Evolutionary conservation across 371 early-diverging fungal genomes (phyloP), one percentile per base, ranked within the genome.

Genomic region (Lichtheimia corymbifera): DNA sequence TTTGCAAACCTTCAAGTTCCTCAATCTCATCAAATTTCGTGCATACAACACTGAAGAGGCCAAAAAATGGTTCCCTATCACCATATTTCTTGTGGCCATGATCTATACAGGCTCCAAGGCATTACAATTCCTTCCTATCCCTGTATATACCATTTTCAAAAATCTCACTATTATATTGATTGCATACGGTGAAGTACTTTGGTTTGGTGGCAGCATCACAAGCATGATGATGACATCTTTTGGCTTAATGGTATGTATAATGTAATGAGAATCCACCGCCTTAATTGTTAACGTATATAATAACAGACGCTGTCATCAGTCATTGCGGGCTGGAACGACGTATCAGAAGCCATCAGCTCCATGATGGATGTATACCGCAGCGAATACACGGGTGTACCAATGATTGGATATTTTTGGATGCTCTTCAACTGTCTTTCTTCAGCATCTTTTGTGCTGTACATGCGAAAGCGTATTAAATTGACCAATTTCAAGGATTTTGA

Each of bases 131-230:
- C 83, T 99, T 44, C 86, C 92, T 35, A 93, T 98, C 59, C 94
- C 99, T 11, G 74, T 99, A 9, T 99, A 97, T 69, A 99, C 99
- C 27, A 89, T 99, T 52, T 97, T 99, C 78, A 99, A 99, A 79
- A 99, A 99, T 81, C 66, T 97, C 63, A 96, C 97, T 27, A 98
- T 99, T 61, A 96, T 99, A 61, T 67, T 98, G 28, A 93, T 97
- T 65, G 99, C 99, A 9, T 92, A 96, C 63, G 93, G 94, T 30
- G 99, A 99, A 72, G 84, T 85, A 4, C 69, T 84, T 43, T 89
- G 93, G 79, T 95, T 94, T 67, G 83, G 84, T 6, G 93, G 93
- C 43, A 74, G 79, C 14, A 91, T 96, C 5, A 88, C 92, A 0
- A 77, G 83, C 49, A 63, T 92, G 69, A 94, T 96, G 87, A 74